A percentile compares a stretch with the other conserved stretches of the same genome.
Evolutionary conservation across 2,329 filamentous ascomycete species (phyloP).

Genomic region (Sporothrix brasiliensis): DNA sequence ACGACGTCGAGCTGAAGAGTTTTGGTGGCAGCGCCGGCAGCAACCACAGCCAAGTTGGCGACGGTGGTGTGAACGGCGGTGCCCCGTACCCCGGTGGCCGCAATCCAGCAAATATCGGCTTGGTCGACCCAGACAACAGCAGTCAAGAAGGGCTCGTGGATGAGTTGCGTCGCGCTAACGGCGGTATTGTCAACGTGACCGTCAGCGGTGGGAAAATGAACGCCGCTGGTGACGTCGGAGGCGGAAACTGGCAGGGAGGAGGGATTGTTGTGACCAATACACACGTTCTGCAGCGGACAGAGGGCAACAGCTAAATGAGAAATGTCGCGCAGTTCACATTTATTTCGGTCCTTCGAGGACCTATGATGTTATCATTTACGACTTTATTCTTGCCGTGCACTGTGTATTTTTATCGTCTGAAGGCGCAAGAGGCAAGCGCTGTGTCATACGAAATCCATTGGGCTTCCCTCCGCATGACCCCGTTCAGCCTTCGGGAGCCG

Average conservation of each 20-base stretch:
- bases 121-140: neutral
- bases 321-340: too few species aligned
- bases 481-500: too few species aligned
- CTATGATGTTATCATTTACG: too few species aligned
- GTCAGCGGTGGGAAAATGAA: neutral
- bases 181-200: neutral
- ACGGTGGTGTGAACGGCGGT: too few species aligned
- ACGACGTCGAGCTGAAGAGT: constrained; percentile 4
- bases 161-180: constrained; percentile 1
- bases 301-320: neutral
- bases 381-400: too few species aligned
- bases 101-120: neutral
- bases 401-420: too few species aligned
- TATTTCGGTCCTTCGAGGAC: too few species aligned
- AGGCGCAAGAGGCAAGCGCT: too few species aligned
- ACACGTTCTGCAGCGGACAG: neutral
- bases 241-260: neutral
- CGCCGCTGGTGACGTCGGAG: neutral
- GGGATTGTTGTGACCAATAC: constrained; percentile 7
- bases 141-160: constrained; percentile 2
- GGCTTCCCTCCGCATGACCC: too few species aligned
- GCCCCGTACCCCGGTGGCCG: too few species aligned
- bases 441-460: too few species aligned
- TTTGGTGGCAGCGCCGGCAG: neutral
- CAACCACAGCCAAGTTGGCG: neutral